These are phyloP conservation scores for Penicillium argentinense DNA, from an alignment of 495 filamentous ascomycete species.

Conservation along the genomic window DNA sequence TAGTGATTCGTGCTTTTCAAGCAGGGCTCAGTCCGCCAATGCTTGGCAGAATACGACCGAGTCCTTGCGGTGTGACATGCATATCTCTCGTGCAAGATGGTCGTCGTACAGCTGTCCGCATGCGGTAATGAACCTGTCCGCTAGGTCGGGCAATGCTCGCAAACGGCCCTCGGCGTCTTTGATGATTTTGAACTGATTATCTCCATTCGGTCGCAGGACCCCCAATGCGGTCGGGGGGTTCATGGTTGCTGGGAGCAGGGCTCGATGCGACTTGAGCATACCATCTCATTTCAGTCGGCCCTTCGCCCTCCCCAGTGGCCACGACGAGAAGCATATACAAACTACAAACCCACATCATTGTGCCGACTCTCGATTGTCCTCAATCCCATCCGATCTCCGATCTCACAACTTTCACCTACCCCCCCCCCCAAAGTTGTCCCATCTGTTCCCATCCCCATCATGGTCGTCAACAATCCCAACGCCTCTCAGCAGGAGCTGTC, in stretches of 20 bases:
- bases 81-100: not conserved
- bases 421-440: not conserved
- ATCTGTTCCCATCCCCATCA: constrained; percentile 9
- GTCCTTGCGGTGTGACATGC: constrained; percentile 11
- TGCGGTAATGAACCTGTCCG: constrained; percentile 12
- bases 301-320: too few relatives aligned
- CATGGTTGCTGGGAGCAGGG: too few relatives aligned
- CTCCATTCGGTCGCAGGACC: too few relatives aligned
- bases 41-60: constrained; percentile 16
- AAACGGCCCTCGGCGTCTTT: not conserved
- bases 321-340: too few relatives aligned
- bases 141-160: not conserved
- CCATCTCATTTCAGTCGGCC: too few relatives aligned
- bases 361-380: too few relatives aligned
- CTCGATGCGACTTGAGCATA: too few relatives aligned
- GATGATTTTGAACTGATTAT: too few relatives aligned
- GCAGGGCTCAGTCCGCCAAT: not conserved
- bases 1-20: too few relatives aligned
- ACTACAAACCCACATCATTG: too few relatives aligned
- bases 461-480: constrained; percentile 23
- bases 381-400: not conserved
- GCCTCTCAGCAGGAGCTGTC: constrained; percentile 38
- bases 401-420: not conserved
- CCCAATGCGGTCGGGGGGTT: not conserved
- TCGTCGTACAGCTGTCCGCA: constrained; percentile 19